Percentiles rank a stretch among this genome's conserved stretches.
Evolutionary conservation across 2,329 filamentous ascomycete genomes (phyloP).

Genomic region (Nemania diffusa): DNA sequence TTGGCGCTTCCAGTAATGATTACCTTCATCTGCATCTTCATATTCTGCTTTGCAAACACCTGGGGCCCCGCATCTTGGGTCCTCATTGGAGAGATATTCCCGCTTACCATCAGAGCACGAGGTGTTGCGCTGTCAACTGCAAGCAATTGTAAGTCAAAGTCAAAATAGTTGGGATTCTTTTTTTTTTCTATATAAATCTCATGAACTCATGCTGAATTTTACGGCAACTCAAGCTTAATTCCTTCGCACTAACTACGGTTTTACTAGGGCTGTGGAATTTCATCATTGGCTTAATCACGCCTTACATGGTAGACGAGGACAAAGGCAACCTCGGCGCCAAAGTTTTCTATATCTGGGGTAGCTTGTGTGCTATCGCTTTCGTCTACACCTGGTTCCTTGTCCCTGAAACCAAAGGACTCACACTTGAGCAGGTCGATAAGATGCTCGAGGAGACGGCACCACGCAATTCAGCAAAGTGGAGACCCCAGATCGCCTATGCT

Average conservation of each 20-base stretch:
- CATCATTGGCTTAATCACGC: constrained; percentile 74
- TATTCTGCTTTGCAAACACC: constrained; percentile 90
- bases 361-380: constrained; percentile 68
- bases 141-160: constrained; percentile 71
- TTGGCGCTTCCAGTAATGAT: constrained; percentile 76
- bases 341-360: constrained; percentile 82
- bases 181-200: too few relatives aligned
- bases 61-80: constrained; percentile 85
- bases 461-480: constrained; percentile 80
- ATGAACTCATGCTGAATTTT: background rate
- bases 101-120: constrained; percentile 86
- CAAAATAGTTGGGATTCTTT: background rate
- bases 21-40: constrained; percentile 90
- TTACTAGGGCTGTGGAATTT: constrained; percentile 78
- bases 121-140: constrained; percentile 88
- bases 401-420: constrained; percentile 79
- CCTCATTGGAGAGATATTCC: constrained; percentile 90
- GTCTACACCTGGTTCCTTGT: constrained; percentile 79
- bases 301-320: constrained; percentile 71
- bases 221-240: background rate
- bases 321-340: constrained; percentile 73
- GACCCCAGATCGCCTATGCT: constrained; percentile 76
- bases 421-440: constrained; percentile 82
- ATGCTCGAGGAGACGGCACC: constrained; percentile 90
- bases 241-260: background rate